Conservation (phyloP, 2,329 filamentous ascomycete species). For the Aspergillus tamarii region DNA sequence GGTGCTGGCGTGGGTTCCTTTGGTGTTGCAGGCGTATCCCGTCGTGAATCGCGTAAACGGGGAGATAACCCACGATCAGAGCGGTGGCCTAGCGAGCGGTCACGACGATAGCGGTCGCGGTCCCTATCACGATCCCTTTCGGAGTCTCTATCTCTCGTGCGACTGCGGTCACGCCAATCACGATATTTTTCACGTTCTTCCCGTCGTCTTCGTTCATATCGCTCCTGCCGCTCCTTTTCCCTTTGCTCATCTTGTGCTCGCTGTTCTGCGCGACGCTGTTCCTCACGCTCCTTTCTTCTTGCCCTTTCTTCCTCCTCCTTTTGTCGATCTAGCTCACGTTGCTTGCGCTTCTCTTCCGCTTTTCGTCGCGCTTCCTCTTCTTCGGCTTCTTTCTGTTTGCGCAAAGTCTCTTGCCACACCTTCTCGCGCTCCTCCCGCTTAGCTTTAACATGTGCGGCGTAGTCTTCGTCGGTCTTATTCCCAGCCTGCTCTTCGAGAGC, state of each 20-base stretch:
- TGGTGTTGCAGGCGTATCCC: conserved; percentile 35
- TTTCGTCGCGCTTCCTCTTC: conserved; percentile 45
- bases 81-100: conserved; percentile 36
- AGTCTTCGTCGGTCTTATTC: conserved; percentile 64
- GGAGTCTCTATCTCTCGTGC: conserved; percentile 35
- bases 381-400: conserved; percentile 57
- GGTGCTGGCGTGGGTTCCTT: conserved; percentile 38
- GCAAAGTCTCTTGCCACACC: conserved; percentile 52
- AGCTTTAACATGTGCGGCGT: conserved; percentile 56
- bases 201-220: conserved; percentile 47
- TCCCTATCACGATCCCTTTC: conserved; percentile 25
- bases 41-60: conserved; percentile 34
- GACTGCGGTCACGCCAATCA: conserved; percentile 42
- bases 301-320: conserved; percentile 51
- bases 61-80: conserved; percentile 36
- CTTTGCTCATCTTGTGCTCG: conserved; percentile 57
- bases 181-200: conserved; percentile 52
- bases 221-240: conserved; percentile 54
- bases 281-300: conserved; percentile 54
- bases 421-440: conserved; percentile 57
- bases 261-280: conserved; percentile 54
- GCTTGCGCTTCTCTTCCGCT: conserved; percentile 47
- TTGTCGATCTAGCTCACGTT: conserved; percentile 47
- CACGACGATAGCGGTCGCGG: conserved; percentile 32
- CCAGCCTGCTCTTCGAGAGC: conserved; percentile 58